phyloP scores from a whole-genome alignment of 2,329 filamentous ascomycete species.

The Pseudogymnoascus sp. region DNA sequence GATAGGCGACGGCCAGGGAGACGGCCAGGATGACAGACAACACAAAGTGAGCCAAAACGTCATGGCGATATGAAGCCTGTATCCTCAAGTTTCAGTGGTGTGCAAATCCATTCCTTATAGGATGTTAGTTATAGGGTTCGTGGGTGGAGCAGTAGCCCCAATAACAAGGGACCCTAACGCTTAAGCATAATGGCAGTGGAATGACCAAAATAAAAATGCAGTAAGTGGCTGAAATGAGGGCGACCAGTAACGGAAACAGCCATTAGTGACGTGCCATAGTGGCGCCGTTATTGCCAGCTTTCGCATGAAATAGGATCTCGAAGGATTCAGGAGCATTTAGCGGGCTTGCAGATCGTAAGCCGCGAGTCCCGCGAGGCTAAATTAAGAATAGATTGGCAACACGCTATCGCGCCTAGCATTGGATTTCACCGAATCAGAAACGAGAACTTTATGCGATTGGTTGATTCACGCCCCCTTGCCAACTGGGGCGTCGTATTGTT shows the following conservation, averaged over 20 bases:
- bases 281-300: neutral
- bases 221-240: neutral
- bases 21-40: neutral
- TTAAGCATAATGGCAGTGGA: neutral
- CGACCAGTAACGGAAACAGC: neutral
- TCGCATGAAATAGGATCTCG: neutral
- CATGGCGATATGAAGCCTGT: neutral
- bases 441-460: neutral
- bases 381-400: neutral
- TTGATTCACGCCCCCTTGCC: neutral
- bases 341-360: neutral
- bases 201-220: neutral
- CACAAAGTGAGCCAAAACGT: neutral
- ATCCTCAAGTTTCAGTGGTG: neutral
- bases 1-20: neutral
- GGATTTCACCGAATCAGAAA: neutral
- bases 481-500: neutral
- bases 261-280: neutral
- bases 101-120: neutral
- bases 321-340: neutral
- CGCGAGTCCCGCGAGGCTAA: neutral
- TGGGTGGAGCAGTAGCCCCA: neutral
- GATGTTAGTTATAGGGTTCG: neutral
- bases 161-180: neutral
- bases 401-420: neutral